These are phyloP conservation scores for Rhynchospora pubera DNA, from an alignment of 176 grass and related monocot genomes.

Conservation along the genomic window DNA sequence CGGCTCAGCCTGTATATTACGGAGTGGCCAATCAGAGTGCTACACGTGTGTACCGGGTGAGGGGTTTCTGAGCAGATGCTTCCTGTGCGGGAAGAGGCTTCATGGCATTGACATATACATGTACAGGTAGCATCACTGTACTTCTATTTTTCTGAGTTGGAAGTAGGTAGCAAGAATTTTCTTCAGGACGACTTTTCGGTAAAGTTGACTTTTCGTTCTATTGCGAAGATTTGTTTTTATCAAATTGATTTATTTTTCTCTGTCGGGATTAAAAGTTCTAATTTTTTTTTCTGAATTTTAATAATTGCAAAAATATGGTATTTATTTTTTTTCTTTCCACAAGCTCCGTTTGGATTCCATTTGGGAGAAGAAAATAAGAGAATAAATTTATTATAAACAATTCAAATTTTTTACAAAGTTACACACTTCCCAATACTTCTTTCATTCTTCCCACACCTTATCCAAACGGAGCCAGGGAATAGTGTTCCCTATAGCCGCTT, in stretches of 20 bases:
- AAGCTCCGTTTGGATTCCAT: no score
- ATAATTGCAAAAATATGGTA: not conserved
- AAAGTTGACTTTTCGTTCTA: not conserved
- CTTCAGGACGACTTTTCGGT: not conserved
- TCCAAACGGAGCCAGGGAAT: no score
- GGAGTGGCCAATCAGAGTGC: not conserved
- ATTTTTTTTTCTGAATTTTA: not conserved
- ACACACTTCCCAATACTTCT: no score
- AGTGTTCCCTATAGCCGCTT: no score
- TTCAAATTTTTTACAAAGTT: no score
- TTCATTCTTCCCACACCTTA: no score
- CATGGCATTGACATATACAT: constrained; percentile 3
- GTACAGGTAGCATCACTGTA: not conserved
- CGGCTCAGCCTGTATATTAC: not conserved
- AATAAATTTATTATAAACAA: no score
- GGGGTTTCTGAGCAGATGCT: not conserved
- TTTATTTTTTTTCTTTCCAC: not conserved
- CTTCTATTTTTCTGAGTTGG: not conserved
- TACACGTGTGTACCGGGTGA: not conserved
- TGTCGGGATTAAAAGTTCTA: not conserved
- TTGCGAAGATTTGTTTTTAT: not conserved
- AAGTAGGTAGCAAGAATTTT: not conserved
- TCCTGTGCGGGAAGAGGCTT: not conserved
- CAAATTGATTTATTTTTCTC: not conserved
- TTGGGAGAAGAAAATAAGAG: no score